These are phyloP conservation scores for Gossypium davidsonii DNA, from an alignment of 441 rosid species.

Conservation along the genomic window DNA sequence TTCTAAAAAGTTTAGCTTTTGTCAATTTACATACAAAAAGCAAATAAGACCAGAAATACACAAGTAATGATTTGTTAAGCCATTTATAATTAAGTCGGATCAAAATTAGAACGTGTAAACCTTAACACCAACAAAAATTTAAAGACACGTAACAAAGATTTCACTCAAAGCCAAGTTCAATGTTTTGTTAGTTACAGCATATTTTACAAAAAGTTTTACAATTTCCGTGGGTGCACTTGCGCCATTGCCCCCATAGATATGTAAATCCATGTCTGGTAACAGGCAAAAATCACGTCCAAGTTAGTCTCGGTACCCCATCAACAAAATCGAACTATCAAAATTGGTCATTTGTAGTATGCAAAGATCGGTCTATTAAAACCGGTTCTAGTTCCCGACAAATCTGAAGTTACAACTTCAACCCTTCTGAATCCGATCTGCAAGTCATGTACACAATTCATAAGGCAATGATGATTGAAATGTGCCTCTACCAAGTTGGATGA, in stretches of 20 bases:
- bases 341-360: constrained; percentile 59
- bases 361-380: constrained; percentile 79
- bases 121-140: not conserved
- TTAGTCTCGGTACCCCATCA: not conserved
- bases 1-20: too few species aligned
- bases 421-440: constrained; percentile 80
- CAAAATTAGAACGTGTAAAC: too few species aligned
- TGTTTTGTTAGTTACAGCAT: not conserved
- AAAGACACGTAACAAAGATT: not conserved
- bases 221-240: not conserved
- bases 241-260: not conserved
- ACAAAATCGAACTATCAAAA: not conserved
- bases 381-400: constrained; percentile 55
- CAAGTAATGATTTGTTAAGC: too few species aligned
- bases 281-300: not conserved
- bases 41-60: too few species aligned
- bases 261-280: not conserved
- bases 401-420: constrained; percentile 63
- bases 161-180: not conserved
- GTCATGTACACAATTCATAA: not conserved
- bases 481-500: not conserved
- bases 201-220: not conserved
- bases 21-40: too few species aligned
- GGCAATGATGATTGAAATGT: not conserved
- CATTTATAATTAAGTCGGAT: too few species aligned